These are phyloP conservation scores for Chalciporus sphaerocephalus DNA, from an alignment of 768 basidiomycete genomes.

Conservation along the genomic window DNA sequence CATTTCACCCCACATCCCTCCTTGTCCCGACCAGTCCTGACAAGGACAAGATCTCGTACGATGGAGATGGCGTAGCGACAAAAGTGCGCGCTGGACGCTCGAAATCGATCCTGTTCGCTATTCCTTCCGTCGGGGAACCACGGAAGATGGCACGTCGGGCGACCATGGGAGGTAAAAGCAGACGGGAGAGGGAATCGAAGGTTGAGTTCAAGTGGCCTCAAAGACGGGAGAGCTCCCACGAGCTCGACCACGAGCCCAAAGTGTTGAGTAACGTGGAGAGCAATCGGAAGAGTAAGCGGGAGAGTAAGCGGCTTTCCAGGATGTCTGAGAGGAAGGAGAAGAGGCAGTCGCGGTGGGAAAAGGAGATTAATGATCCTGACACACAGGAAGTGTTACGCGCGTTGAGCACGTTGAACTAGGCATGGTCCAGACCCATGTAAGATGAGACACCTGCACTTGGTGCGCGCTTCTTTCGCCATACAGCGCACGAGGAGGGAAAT, in stretches of 20 bases:
- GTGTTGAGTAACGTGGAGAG: too few relatives aligned
- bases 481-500: too few relatives aligned
- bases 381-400: slow-evolving; percentile 21
- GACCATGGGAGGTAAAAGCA: not conserved
- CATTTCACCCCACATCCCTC: too few relatives aligned
- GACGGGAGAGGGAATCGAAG: not conserved
- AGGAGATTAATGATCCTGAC: slow-evolving; percentile 17
- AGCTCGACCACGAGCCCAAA: too few relatives aligned
- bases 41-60: too few relatives aligned
- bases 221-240: not conserved
- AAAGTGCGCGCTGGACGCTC: not conserved
- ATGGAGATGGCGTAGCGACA: too few relatives aligned
- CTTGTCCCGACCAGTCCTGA: too few relatives aligned
- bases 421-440: too few relatives aligned
- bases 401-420: slow-evolving; percentile 4
- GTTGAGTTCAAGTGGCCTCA: not conserved
- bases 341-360: slow-evolving; percentile 13
- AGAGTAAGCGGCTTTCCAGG: not conserved
- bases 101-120: not conserved
- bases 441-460: too few relatives aligned
- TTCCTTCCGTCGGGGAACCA: not conserved
- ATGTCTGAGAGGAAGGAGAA: slow-evolving; percentile 8
- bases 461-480: too few relatives aligned
- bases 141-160: not conserved
- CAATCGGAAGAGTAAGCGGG: not conserved